Base-by-base conservation (phyloP, 768 basidiomycete species). In the Kwoniella newhampshirensis region DNA sequence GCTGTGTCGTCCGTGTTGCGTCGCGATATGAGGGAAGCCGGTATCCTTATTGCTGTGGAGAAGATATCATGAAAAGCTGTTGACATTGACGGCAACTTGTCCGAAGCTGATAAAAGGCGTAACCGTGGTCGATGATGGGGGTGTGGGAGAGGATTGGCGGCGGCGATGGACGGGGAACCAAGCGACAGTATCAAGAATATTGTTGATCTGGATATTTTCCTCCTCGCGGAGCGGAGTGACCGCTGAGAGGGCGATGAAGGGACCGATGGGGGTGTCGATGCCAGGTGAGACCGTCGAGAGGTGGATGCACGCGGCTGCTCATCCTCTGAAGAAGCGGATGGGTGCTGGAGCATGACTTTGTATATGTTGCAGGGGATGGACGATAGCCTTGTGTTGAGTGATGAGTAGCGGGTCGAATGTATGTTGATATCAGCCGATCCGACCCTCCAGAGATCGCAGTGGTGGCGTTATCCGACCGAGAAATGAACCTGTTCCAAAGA, bases 161-260 rank as follows among this genome's bases (percentile, higher is more conserved):
- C 48, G 6, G 57, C 45, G 46, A 71, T 46, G 49, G 60, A 57
- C 15, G 69, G 69, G 21, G 64, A 25, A 37, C 62, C 66, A 11
- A 68, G 57, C 37, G 66, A 26, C 17, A 65, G 44, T 25, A 65
- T 53, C 21, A 60, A 59, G 26, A 46, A 43, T 13, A 60, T 4
- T 15, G 32, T n/a, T 12, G 41, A 26, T 37, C 37, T 48, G 37
- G 2, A 2, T 6, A 60, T 20, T 36, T 42, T 39, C 13, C 56
- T n/a, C 45, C 56, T 21, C 8, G 43, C 15, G 2, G 37, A 49
- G n/a, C 48, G 48, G 8, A 41, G 21, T n/a, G 40, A 21, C n/a
- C 49, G 23, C 9, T 55, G 48, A 25, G 45, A 48, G n/a, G 51
- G 42, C 1, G 35, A 18, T 21, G 32, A 30, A 20, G 5, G 15